Evolutionary conservation across 371 early-diverging fungal genomes (phyloP).

Genomic region (Actinomortierella wolfii): DNA sequence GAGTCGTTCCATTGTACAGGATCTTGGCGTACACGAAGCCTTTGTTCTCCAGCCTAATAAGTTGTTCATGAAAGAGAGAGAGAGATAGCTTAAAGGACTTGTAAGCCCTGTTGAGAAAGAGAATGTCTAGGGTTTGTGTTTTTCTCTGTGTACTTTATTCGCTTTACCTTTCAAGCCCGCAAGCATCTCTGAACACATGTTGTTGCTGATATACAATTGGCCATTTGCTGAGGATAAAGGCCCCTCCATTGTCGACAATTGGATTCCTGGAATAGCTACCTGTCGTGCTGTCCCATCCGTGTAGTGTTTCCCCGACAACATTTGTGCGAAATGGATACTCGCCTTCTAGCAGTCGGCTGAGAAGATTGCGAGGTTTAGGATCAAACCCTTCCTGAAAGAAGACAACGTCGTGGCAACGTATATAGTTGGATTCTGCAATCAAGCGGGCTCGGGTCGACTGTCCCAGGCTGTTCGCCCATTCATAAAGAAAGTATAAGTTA

Average conservation of each 20-base stretch:
- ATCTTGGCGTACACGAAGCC: slow-evolving; percentile 5
- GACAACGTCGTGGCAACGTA: slow-evolving; percentile 34
- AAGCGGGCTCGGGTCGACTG: slow-evolving; percentile 15
- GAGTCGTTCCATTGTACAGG: neutral
- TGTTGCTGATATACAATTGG: slow-evolving; percentile 1
- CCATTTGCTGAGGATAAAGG: slow-evolving; percentile 1
- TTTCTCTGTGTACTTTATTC: too few species aligned
- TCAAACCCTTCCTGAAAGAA: slow-evolving; percentile 33
- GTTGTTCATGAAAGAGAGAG: too few species aligned
- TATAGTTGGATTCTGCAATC: slow-evolving; percentile 25
- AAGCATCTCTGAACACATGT: slow-evolving; percentile 1
- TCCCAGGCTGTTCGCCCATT: too few species aligned
- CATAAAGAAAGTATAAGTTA: too few species aligned
- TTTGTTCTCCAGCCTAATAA: neutral
- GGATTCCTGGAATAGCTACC: neutral
- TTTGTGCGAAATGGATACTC: neutral
- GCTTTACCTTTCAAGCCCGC: neutral
- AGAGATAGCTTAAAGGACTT: too few species aligned
- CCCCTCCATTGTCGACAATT: neutral
- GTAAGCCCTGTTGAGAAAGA: too few species aligned
- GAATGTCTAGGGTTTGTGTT: too few species aligned
- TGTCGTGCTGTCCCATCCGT: neutral
- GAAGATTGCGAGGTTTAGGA: slow-evolving; percentile 9
- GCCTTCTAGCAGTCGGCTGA: neutral
- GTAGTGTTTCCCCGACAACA: neutral